Conservation (phyloP, 192 early-diverging fungal species). For the Diversispora eburnea region DNA sequence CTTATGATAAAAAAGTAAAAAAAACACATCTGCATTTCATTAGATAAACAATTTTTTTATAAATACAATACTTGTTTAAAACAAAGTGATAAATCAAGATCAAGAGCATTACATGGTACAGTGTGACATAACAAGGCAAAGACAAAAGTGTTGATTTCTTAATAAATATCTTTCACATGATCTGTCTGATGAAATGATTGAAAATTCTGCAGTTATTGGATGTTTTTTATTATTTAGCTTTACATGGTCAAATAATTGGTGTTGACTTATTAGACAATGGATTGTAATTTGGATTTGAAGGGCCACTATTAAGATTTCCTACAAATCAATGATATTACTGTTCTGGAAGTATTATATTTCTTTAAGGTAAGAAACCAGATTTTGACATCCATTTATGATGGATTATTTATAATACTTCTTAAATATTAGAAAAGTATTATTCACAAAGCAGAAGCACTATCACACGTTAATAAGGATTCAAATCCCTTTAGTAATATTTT, state of each 20-base stretch:
- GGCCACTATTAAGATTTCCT: slow-evolving; percentile 28
- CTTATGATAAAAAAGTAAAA: too few species aligned
- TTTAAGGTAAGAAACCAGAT: slow-evolving; percentile 30
- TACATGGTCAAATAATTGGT: slow-evolving; percentile 14
- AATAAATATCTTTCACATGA: slow-evolving; percentile 23
- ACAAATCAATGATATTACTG: slow-evolving; percentile 28
- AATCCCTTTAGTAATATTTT: slow-evolving; percentile 16
- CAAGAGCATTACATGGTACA: too few species aligned
- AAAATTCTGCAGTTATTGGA: slow-evolving; percentile 26
- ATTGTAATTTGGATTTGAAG: slow-evolving; percentile 27
- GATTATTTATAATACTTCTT: slow-evolving; percentile 11
- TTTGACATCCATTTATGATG: slow-evolving; percentile 6
- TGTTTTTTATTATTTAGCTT: slow-evolving; percentile 24
- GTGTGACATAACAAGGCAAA: too few species aligned
- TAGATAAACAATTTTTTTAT: too few species aligned
- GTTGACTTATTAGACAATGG: slow-evolving; percentile 30
- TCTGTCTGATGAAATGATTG: slow-evolving; percentile 19
- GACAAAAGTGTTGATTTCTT: too few species aligned
- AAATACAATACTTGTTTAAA: too few species aligned
- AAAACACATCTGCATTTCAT: too few species aligned
- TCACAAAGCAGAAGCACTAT: slow-evolving; percentile 27
- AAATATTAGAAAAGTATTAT: slow-evolving; percentile 25
- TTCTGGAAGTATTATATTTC: slow-evolving; percentile 30
- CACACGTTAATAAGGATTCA: slow-evolving; percentile 16
- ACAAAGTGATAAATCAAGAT: too few species aligned